Evolutionary conservation across 371 early-diverging fungal genomes (phyloP), one percentile per base, ranked within the genome.

Genomic region (Paraphysoderma sedebokerense): DNA sequence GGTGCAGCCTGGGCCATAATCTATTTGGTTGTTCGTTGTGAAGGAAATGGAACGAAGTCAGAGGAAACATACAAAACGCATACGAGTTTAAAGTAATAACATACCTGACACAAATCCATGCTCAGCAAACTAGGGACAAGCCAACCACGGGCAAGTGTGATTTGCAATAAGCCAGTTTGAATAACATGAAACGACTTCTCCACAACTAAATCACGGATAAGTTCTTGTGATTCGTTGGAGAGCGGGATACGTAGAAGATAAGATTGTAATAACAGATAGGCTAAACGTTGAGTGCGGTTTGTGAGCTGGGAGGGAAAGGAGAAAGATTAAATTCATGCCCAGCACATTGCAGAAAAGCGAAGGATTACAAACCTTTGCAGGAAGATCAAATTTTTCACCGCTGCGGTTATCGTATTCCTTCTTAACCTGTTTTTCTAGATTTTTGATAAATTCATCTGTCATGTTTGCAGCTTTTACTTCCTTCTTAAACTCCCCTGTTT

Each of bases 111-210:
- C 46, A 86, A 58, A 40, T 86, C 81, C 68, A 90, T 78, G 34
- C 79, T 60, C 11, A 46, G 46, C 11, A 77, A 51, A 1, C 77
- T 66, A 15, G 65, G 63, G 32, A 58, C 60, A 20, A 87, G 61
- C 87, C 88, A 88, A 48, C 77, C 76, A 54, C 87, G 81, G 12
- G 86, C 79, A 30, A 78, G 70, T 13, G 92, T 71, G 41, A 95
- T 87, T 55, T 90, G 91, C 33, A 87, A 62, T 56, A 92, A 54
- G 30, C 93, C 95, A 46, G 74, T 73, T 27, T 84, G 59, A 12
- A 26, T 20, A 28, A 93, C 67, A 40, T 76, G 79, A 42, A 81
- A 62, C 9, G 82, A 66, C 40, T 68, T 77, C 49, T 74, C 68
- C 12, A 85, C 70, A n/a, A n/a, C n/a, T n/a, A n/a, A n/a, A n/a